Conservation (phyloP, 305 asterid species). For the Solanum hybrid region DNA sequence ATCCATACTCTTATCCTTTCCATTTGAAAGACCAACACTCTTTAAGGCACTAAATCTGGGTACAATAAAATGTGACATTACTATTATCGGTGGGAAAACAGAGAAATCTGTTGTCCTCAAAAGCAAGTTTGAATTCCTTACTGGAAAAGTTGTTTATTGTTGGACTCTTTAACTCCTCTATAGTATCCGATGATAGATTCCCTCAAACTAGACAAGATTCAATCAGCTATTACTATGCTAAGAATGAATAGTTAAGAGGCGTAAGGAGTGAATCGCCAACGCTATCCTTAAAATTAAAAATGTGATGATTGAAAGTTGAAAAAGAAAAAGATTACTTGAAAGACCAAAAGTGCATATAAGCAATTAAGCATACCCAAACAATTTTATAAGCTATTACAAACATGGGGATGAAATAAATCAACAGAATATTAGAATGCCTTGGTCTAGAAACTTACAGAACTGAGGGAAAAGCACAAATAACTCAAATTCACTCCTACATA, state of each 20-base stretch:
- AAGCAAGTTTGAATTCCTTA: neutral
- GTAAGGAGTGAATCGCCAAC: neutral
- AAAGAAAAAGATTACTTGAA: neutral
- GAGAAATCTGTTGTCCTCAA: neutral
- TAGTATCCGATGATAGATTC: neutral
- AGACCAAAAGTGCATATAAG: neutral
- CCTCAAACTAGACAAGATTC: neutral
- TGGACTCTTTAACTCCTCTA: neutral
- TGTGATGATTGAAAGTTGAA: neutral
- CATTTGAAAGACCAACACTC: neutral
- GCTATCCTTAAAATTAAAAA: neutral
- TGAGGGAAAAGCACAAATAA: neutral
- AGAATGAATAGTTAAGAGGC: neutral
- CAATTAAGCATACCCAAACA: neutral
- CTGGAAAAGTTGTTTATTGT: neutral
- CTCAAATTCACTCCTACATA: neutral
- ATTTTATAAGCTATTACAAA: neutral
- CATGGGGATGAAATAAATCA: neutral
- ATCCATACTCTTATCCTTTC: neutral
- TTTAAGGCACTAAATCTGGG: neutral
- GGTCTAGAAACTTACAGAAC: neutral
- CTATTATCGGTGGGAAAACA: neutral
- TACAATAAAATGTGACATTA: neutral
- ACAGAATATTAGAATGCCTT: neutral
- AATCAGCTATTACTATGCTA: neutral